These are phyloP conservation scores for Tetrapisispora namnaoensis DNA, from an alignment of 805 yeast species.

Conservation along the genomic window DNA sequence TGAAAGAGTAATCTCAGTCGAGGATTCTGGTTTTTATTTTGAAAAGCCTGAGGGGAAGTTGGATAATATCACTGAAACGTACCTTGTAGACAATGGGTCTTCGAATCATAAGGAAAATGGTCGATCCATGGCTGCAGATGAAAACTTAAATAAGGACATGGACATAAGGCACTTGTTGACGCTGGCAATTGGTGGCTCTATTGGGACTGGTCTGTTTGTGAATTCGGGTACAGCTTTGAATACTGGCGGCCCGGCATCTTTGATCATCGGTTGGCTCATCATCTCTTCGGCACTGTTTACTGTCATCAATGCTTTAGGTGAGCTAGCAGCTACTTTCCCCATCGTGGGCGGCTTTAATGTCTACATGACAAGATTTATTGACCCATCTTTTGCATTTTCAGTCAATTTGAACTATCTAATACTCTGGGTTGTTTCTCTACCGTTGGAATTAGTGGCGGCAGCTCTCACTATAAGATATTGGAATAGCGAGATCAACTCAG, in stretches of 20 bases:
- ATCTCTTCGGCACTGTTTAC: constrained; percentile 51
- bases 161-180: constrained; percentile 43
- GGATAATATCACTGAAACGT: background rate
- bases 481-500: constrained; percentile 40
- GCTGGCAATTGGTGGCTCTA: constrained; percentile 60
- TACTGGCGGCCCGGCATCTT: constrained; percentile 57
- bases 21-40: background rate
- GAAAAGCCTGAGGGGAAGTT: background rate
- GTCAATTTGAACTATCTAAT: constrained; percentile 45
- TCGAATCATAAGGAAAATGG: background rate
- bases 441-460: constrained; percentile 52
- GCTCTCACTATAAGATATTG: constrained; percentile 50
- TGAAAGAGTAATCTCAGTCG: background rate
- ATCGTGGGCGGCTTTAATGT: constrained; percentile 45
- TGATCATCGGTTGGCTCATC: constrained; percentile 46
- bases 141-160: constrained; percentile 10
- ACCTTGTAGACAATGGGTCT: background rate
- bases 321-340: constrained; percentile 44
- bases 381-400: constrained; percentile 48
- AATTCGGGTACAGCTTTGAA: constrained; percentile 52
- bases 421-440: constrained; percentile 47
- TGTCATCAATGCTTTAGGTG: constrained; percentile 47
- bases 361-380: constrained; percentile 42
- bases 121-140: constrained; percentile 4
- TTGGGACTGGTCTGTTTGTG: constrained; percentile 61